Conservation (phyloP, 352 stramenopile species). For the Albugo laibachii region DNA sequence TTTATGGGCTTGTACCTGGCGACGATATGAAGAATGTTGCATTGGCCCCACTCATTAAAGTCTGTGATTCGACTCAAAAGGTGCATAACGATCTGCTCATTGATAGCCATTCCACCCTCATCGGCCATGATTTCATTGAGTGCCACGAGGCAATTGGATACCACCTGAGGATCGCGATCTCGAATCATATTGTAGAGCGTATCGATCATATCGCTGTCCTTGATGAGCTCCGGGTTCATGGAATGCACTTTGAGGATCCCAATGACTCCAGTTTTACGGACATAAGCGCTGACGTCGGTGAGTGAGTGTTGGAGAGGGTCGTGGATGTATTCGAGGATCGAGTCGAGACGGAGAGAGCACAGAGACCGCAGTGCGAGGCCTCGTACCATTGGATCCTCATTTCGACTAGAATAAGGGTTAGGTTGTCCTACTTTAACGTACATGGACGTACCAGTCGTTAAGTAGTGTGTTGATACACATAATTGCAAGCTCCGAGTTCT, state of each 20-base stretch:
- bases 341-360: conserved; percentile 90
- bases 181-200: conserved; percentile 97
- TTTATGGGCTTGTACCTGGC: conserved; percentile 86
- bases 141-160: conserved; percentile 93
- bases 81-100: conserved; percentile 93
- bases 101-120: conserved; percentile 94
- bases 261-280: conserved; percentile 98
- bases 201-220: conserved; percentile 90
- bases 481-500: conserved; percentile 97
- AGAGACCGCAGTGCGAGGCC: conserved; percentile 93
- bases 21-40: conserved; percentile 90
- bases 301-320: conserved; percentile 84
- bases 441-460: conserved; percentile 85
- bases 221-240: conserved; percentile 82
- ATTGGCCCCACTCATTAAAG: conserved; percentile 98
- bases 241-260: conserved; percentile 95
- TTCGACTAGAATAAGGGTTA: conserved; percentile 25
- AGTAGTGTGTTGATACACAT: conserved; percentile 99
- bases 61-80: conserved; percentile 95
- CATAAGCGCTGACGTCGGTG: conserved; percentile 92
- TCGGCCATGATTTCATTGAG: conserved; percentile 97
- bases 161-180: conserved; percentile 94
- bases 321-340: conserved; percentile 97
- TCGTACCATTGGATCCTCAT: conserved; percentile 97
- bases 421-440: neutral